Conservation (phyloP, 1,284 basidiomycete genomes). For the Cutaneotrichosporon curvatum region DNA sequence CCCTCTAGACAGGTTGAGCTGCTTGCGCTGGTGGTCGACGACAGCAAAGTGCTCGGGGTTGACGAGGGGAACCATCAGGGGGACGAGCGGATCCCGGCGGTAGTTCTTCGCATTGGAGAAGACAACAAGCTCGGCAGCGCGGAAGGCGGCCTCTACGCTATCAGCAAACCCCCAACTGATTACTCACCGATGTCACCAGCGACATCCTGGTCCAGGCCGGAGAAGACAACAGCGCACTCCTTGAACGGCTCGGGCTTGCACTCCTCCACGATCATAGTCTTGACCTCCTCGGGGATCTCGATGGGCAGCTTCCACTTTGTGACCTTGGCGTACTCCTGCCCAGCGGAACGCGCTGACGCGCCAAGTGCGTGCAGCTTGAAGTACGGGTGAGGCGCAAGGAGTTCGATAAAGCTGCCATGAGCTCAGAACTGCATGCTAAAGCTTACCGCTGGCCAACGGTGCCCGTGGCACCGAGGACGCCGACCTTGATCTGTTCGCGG, state of each 20-base stretch:
- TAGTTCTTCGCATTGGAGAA: conserved; percentile 99
- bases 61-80: conserved; percentile 93
- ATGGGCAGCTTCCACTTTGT: conserved; percentile 85
- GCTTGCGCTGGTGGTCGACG: conserved; percentile 69
- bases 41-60: conserved; percentile 84
- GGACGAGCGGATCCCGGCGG: conserved; percentile 87
- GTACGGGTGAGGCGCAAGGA: conserved; percentile 83
- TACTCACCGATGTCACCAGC: conserved; percentile 85
- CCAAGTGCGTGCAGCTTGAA: conserved; percentile 82
- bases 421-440: background rate
- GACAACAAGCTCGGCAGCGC: conserved; percentile 78
- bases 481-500: conserved; percentile 60
- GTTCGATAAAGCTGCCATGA: conserved; percentile 63
- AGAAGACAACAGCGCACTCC: conserved; percentile 86
- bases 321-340: conserved; percentile 70
- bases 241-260: conserved; percentile 72
- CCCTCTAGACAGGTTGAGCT: conserved; percentile 70
- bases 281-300: conserved; percentile 64
- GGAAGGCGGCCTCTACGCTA: conserved; percentile 72
- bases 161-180: background rate
- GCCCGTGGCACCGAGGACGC: conserved; percentile 91
- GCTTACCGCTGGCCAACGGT: conserved; percentile 76
- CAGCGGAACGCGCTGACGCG: conserved; percentile 81
- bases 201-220: conserved; percentile 86
- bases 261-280: conserved; percentile 65